phyloP scores from a whole-genome alignment of 2,329 filamentous ascomycete genomes.

The Torrubiella hemipterigena region DNA sequence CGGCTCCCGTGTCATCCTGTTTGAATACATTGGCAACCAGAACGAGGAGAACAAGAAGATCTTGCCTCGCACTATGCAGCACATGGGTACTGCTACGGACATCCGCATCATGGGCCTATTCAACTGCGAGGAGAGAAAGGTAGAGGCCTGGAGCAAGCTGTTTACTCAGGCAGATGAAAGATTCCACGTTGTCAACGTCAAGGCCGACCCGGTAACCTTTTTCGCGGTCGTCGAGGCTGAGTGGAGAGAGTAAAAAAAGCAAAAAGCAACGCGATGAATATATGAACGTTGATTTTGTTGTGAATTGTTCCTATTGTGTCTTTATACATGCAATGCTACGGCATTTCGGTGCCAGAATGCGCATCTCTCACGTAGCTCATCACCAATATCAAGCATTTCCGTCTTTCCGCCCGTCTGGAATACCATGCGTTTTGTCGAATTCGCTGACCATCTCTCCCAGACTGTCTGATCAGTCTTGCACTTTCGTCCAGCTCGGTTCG shows the following conservation, averaged over 20 bases:
- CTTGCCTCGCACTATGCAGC: constrained; percentile 23
- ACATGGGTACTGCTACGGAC: constrained; percentile 30
- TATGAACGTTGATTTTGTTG: too few relatives aligned
- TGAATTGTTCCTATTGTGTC: too few relatives aligned
- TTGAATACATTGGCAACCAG: constrained; percentile 25
- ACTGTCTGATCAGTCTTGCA: too few relatives aligned
- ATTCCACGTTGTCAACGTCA: constrained; percentile 25
- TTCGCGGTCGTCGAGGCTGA: constrained; percentile 24
- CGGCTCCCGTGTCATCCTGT: constrained; percentile 24
- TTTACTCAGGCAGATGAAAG: constrained; percentile 32
- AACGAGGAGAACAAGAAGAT: constrained; percentile 9
- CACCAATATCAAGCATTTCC: too few relatives aligned
- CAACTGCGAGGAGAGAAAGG: constrained; percentile 33
- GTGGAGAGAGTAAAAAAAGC: constrained; percentile 18
- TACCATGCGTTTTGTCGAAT: too few relatives aligned
- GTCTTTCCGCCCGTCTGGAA: too few relatives aligned
- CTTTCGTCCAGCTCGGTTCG: too few relatives aligned
- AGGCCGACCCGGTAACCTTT: constrained; percentile 22
- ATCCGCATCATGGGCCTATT: constrained; percentile 37
- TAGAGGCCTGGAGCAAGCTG: constrained; percentile 31
- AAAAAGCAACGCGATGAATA: too few relatives aligned
- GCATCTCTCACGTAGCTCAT: too few relatives aligned
- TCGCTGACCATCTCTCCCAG: too few relatives aligned
- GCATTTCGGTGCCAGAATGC: too few relatives aligned
- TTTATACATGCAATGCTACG: too few relatives aligned